Conservation (phyloP, 1,284 basidiomycete species). For the Heterobasidion parviporum region DNA sequence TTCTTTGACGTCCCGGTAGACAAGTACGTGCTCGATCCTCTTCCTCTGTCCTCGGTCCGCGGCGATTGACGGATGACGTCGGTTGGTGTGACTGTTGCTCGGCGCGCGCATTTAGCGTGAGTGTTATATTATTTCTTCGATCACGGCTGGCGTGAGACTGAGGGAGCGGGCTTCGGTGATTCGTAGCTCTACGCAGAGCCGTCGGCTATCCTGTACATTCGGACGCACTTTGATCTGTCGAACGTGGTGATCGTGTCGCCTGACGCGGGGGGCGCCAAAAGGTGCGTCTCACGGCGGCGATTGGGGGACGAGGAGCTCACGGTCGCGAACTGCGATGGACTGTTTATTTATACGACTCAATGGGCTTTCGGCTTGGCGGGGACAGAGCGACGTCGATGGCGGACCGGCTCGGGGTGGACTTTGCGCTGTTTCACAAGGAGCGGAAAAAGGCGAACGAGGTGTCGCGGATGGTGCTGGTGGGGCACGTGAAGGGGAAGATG, state of each 20-base stretch:
- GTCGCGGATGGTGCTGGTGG: slow-evolving; percentile 97
- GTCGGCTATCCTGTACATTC: slow-evolving; percentile 92
- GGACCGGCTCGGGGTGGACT: slow-evolving; percentile 94
- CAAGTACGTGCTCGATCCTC: slow-evolving; percentile 63
- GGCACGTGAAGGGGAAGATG: slow-evolving; percentile 87
- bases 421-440: slow-evolving; percentile 99
- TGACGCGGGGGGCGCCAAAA: slow-evolving; percentile 97
- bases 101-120: no score
- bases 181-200: slow-evolving; percentile 93
- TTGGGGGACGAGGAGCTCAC: neutral
- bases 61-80: no score
- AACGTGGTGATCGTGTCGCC: slow-evolving; percentile 97
- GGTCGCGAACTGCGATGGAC: neutral
- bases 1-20: slow-evolving; percentile 99
- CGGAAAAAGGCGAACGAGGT: slow-evolving; percentile 99
- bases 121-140: neutral
- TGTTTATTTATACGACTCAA: neutral
- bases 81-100: no score
- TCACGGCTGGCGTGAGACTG: slow-evolving; percentile 4
- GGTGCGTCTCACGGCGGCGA: slow-evolving; percentile 41
- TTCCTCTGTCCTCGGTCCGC: slow-evolving; percentile 5
- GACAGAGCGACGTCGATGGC: slow-evolving; percentile 93
- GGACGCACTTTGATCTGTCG: slow-evolving; percentile 81
- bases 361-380: neutral
- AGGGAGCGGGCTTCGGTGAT: slow-evolving; percentile 17